A percentile compares a stretch with the other conserved stretches of the same genome.
Evolutionary conservation across 2,329 filamentous ascomycete genomes (phyloP).

Genomic region (Penicillium occitanis): DNA sequence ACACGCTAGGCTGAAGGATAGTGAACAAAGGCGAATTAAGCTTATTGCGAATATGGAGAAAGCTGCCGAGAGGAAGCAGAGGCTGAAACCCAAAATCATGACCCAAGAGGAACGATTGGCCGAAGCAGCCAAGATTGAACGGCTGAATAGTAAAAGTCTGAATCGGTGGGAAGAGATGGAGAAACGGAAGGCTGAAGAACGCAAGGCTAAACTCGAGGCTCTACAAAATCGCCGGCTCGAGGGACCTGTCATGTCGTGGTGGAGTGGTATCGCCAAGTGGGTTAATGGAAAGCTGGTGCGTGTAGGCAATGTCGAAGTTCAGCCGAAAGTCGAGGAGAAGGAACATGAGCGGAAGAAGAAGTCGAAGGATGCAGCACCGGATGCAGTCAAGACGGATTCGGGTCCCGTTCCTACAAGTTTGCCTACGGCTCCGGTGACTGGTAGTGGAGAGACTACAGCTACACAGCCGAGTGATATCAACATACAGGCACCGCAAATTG

Average conservation of each 20-base stretch:
- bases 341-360: conserved; percentile 50
- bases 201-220: conserved; percentile 78
- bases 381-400: conserved; percentile 27
- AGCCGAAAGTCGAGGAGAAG: conserved; percentile 40
- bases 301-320: conserved; percentile 62
- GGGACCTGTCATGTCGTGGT: conserved; percentile 86
- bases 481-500: not conserved
- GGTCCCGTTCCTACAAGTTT: conserved; percentile 21
- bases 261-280: conserved; percentile 88
- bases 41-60: conserved; percentile 59
- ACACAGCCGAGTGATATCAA: conserved; percentile 18
- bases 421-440: not conserved
- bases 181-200: conserved; percentile 80
- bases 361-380: conserved; percentile 25
- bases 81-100: conserved; percentile 74
- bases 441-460: conserved; percentile 23
- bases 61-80: conserved; percentile 64
- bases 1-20: conserved; percentile 50
- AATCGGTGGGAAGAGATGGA: conserved; percentile 95
- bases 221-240: conserved; percentile 82
- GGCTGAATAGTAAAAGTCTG: conserved; percentile 82
- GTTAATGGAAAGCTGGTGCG: conserved; percentile 71
- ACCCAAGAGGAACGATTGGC: conserved; percentile 82
- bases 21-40: conserved; percentile 49
- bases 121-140: conserved; percentile 80